Evolutionary conservation across 257 asterid genomes (phyloP), one percentile per base, ranked within the genome.

Genomic region (Salvia splendens): DNA sequence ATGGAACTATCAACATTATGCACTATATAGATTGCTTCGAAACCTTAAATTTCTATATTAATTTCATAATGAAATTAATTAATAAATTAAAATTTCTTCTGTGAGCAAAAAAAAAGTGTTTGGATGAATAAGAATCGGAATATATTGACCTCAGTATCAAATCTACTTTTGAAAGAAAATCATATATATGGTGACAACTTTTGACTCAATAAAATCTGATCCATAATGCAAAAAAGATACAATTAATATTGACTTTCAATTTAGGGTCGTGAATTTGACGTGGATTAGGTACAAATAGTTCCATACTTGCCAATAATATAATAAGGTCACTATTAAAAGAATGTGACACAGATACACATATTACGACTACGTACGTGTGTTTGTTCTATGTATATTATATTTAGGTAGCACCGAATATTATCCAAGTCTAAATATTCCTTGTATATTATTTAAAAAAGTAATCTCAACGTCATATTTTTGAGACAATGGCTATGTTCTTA

Each of bases 121-220:
- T 33, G 6, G 4, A 33, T 33, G 30, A 41, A 73, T 24, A 8
- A 50, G 59, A 67, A 24, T 58, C 62, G 50, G 68, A 75, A 69
- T 56, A 55, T 35, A 49, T 75, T 64, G 76, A 59, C 66, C n/a
- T 43, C 4, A 33, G 65, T 28, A 76, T 53, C 50, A 76, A 65
- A 71, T 70, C 72, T 64, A 15, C 47, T 53, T 65, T 51, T 66
- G 38, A 66, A 66, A 61, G 38, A 77, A 68, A 71, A 66, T 71
- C 54, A 47, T n/a, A 38, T 48, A 62, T 62, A 11, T 40, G 48
- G 50, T 47, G 68, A 64, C 72, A 55, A 54, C 79, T 77, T 79
- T 82, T 47, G 77, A 40, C 72, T 75, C 69, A 70, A 46, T 70
- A 54, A 78, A 70, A 73, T 79, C 73, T 60, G 36, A 76, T 72